These are phyloP conservation scores for Trametes cinnabarina DNA, from an alignment of 768 basidiomycete species.

Conservation along the genomic window DNA sequence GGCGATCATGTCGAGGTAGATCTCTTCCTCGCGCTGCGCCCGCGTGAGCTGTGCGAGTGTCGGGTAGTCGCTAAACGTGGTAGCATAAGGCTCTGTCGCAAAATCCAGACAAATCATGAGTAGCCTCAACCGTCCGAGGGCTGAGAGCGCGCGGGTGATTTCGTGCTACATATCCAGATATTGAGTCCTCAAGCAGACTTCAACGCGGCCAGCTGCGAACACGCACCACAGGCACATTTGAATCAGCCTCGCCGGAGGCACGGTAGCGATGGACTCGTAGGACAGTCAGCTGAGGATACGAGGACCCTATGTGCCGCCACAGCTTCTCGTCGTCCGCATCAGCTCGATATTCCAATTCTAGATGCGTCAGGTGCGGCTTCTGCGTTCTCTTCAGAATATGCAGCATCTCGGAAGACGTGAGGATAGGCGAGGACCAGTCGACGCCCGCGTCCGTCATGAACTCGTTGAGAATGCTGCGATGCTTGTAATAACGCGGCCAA, in stretches of 20 bases:
- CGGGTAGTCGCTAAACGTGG: background rate
- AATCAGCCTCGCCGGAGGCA: background rate
- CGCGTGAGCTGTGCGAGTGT: no score
- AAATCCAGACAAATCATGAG: background rate
- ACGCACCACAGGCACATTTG: background rate
- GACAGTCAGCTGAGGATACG: background rate
- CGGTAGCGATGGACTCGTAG: background rate
- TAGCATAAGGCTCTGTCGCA: background rate
- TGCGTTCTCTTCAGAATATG: background rate
- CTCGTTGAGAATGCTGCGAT: background rate
- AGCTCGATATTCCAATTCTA: background rate
- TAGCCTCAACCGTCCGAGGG: background rate
- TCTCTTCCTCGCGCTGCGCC: no score
- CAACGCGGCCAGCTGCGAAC: no score
- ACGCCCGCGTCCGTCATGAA: background rate
- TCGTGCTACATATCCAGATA: background rate
- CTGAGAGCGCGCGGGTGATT: background rate
- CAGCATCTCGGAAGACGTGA: background rate
- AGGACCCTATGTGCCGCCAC: background rate
- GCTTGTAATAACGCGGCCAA: conserved; percentile 3
- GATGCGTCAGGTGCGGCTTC: background rate
- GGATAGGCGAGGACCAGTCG: background rate
- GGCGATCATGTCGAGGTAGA: no score
- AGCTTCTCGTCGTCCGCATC: background rate
- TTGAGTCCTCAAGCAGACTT: background rate